phyloP scores from a whole-genome alignment of 306 rosid species.

The Cotoneaster glaucophyllus region DNA sequence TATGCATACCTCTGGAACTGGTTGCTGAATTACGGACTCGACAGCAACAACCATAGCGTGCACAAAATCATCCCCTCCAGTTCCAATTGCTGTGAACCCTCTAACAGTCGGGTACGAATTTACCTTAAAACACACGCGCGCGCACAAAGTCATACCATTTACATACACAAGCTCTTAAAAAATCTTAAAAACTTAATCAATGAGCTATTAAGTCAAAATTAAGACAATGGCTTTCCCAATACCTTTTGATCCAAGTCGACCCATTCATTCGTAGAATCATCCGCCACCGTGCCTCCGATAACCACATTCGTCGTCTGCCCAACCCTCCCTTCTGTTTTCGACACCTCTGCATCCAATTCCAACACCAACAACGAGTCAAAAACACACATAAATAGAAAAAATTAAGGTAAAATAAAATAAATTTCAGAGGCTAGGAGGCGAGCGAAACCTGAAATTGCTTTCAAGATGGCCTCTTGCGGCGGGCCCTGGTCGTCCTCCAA shows the following conservation, averaged over 20 bases:
- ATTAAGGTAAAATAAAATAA: not conserved
- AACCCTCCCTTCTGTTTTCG: slow-evolving; percentile 93
- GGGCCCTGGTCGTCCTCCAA: slow-evolving; percentile 84
- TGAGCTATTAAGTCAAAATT: not conserved
- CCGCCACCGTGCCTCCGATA: slow-evolving; percentile 90
- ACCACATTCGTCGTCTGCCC: slow-evolving; percentile 97
- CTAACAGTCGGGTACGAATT: slow-evolving; percentile 87
- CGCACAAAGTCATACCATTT: not conserved
- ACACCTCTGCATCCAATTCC: slow-evolving; percentile 57
- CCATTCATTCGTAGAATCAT: slow-evolving; percentile 89
- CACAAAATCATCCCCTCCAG: slow-evolving; percentile 88
- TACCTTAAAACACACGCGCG: slow-evolving; percentile 30
- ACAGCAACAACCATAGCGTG: slow-evolving; percentile 91
- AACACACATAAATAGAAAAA: not conserved
- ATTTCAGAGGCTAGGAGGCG: not conserved
- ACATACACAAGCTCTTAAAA: not conserved
- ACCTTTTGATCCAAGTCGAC: slow-evolving; percentile 91
- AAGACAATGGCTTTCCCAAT: not conserved
- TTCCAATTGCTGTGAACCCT: slow-evolving; percentile 95
- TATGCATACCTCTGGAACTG: slow-evolving; percentile 61
- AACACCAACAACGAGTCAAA: not conserved
- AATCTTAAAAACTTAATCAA: not conserved
- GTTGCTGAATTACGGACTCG: slow-evolving; percentile 77
- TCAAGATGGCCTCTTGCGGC: slow-evolving; percentile 87
- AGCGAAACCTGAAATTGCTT: slow-evolving; percentile 82